A percentile compares a stretch with the other conserved stretches of the same genome.
Conservation (phyloP, 108 stramenopile species). For the Nitzschia putrida region DNA sequence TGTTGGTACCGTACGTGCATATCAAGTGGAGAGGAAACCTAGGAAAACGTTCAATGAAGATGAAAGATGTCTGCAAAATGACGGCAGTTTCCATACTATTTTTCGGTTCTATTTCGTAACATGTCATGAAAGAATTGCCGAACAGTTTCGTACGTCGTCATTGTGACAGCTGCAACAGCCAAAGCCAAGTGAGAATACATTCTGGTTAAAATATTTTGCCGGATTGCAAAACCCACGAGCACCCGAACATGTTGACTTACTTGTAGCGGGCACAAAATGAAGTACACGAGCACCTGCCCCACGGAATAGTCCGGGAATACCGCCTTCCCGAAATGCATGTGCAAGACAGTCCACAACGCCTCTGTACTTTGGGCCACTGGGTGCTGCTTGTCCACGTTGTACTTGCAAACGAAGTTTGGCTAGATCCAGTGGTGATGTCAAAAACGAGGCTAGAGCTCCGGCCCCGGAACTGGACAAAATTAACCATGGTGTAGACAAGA, state of each 20-base stretch:
- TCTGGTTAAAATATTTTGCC: neutral
- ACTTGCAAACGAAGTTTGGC: constrained; percentile 95
- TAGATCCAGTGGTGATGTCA: constrained; percentile 98
- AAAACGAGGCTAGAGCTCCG: constrained; percentile 86
- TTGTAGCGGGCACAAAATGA: constrained; percentile 92
- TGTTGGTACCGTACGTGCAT: too few species aligned
- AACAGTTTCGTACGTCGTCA: constrained; percentile 89
- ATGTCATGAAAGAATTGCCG: constrained; percentile 29
- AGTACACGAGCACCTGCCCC: constrained; percentile 94
- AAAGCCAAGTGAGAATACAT: neutral
- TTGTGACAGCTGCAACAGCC: constrained; percentile 63
- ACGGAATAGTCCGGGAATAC: constrained; percentile 84
- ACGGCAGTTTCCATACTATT: too few species aligned
- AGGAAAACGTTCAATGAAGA: too few species aligned
- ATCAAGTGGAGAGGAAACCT: too few species aligned
- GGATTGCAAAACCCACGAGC: neutral
- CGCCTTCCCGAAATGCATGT: constrained; percentile 56
- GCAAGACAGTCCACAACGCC: constrained; percentile 75
- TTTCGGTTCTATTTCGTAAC: too few species aligned
- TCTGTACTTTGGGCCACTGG: constrained; percentile 34
- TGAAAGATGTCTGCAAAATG: too few species aligned
- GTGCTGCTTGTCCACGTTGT: constrained; percentile 53
- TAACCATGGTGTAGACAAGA: constrained; percentile 61
- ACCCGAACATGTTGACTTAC: constrained; percentile 3
- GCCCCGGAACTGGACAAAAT: constrained; percentile 84